phyloP scores from a whole-genome alignment of 495 filamentous ascomycete species.

The Penicillium daleae region DNA sequence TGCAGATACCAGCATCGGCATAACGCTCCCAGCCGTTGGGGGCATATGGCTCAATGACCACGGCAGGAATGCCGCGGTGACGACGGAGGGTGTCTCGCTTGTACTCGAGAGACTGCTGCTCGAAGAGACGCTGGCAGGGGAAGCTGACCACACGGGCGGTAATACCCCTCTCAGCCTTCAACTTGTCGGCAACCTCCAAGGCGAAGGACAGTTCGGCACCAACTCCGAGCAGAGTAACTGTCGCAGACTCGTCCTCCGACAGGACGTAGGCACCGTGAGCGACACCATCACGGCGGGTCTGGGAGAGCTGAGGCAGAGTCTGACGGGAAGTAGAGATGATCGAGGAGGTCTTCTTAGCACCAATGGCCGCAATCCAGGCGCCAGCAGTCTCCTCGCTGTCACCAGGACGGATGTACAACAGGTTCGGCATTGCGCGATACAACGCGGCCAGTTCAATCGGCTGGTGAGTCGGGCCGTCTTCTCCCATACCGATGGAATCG shows the following conservation, averaged over 20 bases:
- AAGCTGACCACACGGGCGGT: constrained; percentile 56
- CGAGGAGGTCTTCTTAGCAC: constrained; percentile 44
- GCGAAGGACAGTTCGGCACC: constrained; percentile 54
- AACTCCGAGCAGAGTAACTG: constrained; percentile 54
- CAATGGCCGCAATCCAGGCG: constrained; percentile 55
- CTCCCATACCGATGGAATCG: constrained; percentile 61
- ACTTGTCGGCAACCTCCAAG: constrained; percentile 39
- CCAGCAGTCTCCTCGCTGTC: constrained; percentile 61
- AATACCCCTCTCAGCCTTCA: constrained; percentile 40
- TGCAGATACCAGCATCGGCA: constrained; percentile 54
- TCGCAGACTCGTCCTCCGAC: constrained; percentile 42
- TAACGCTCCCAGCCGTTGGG: constrained; percentile 63
- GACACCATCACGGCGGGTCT: constrained; percentile 47
- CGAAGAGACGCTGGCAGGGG: constrained; percentile 58
- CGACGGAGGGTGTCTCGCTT: constrained; percentile 44
- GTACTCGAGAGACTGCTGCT: constrained; percentile 54
- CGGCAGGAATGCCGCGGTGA: constrained; percentile 42
- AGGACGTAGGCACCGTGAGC: constrained; percentile 53
- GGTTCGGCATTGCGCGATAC: constrained; percentile 64
- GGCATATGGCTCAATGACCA: constrained; percentile 60
- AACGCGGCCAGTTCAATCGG: constrained; percentile 60
- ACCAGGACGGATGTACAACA: constrained; percentile 60
- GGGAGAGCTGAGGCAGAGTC: constrained; percentile 43
- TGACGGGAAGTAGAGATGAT: constrained; percentile 58
- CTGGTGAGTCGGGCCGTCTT: constrained; percentile 66